Conservation (phyloP, 2,329 filamentous ascomycete species). For the Rugonectria rugulosa region DNA sequence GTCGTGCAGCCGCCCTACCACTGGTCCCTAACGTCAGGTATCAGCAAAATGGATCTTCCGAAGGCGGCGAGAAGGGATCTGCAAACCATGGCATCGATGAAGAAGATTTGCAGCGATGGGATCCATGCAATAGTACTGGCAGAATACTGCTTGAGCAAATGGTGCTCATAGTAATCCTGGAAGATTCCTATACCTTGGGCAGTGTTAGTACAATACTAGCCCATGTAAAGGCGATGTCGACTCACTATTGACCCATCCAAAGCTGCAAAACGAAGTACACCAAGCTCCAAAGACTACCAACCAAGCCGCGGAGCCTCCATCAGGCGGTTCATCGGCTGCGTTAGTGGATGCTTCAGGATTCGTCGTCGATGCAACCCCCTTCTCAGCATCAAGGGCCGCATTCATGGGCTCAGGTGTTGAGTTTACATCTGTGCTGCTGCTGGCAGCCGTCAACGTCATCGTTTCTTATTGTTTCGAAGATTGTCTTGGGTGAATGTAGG, state of each 20-base stretch:
- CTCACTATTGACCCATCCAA: constrained; percentile 55
- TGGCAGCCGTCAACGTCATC: constrained; percentile 9
- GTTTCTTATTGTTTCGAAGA: not conserved
- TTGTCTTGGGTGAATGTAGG: not conserved
- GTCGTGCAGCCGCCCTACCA: constrained; percentile 70
- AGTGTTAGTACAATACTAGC: not conserved
- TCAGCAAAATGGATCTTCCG: not conserved
- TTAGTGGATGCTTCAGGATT: not conserved
- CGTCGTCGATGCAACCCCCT: not conserved
- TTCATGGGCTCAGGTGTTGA: not conserved
- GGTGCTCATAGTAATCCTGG: constrained; percentile 62
- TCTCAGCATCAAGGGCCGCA: not conserved
- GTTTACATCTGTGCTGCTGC: constrained; percentile 4
- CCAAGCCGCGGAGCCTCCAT: constrained; percentile 46
- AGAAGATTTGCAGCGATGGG: constrained; percentile 60
- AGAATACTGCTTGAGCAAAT: constrained; percentile 55
- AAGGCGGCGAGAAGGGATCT: not conserved
- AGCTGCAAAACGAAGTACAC: constrained; percentile 49
- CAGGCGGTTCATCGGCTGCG: not conserved
- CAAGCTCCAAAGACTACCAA: constrained; percentile 47
- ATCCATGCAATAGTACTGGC: constrained; percentile 67
- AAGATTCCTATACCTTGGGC: constrained; percentile 55
- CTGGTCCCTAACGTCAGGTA: constrained; percentile 52
- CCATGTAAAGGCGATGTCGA: not conserved
- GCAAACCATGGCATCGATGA: constrained; percentile 56